Conservation (phyloP, 495 filamentous ascomycete genomes). For the Neurospora pannonica region DNA sequence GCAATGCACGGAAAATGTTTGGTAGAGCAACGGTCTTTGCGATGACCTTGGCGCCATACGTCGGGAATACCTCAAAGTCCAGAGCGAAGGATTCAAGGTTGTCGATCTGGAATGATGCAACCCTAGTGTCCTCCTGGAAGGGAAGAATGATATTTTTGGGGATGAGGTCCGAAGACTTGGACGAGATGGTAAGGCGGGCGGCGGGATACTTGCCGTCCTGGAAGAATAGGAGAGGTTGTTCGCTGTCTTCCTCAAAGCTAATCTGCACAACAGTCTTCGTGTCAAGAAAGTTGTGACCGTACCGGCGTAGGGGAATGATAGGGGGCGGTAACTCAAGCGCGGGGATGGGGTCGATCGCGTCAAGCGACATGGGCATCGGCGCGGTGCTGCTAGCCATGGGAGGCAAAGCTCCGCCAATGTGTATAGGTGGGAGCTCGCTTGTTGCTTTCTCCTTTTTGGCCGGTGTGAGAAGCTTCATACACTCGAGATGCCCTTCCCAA, state of each 20-base stretch:
- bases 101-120: constrained; percentile 93
- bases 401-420: constrained; percentile 20
- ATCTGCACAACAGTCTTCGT: constrained; percentile 92
- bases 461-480: constrained; percentile 77
- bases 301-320: constrained; percentile 86
- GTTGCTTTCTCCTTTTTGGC: constrained; percentile 27
- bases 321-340: constrained; percentile 88
- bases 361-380: constrained; percentile 58
- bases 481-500: constrained; percentile 94
- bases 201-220: constrained; percentile 93
- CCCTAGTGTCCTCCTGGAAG: constrained; percentile 87
- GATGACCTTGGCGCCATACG: constrained; percentile 94
- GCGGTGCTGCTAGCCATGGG: constrained; percentile 36
- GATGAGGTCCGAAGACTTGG: constrained; percentile 89
- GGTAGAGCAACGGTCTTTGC: constrained; percentile 89
- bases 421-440: constrained; percentile 19
- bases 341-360: constrained; percentile 72
- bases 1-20: constrained; percentile 63
- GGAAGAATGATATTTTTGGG: constrained; percentile 90
- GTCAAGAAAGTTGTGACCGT: constrained; percentile 97
- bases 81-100: constrained; percentile 84
- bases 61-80: constrained; percentile 96
- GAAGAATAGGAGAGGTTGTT: constrained; percentile 76
- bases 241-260: constrained; percentile 63
- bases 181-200: constrained; percentile 89